A percentile compares a stretch with the other conserved stretches of the same genome.
Conservation (phyloP, 139 green algal genomes). For the Volvox reticuliferus region DNA sequence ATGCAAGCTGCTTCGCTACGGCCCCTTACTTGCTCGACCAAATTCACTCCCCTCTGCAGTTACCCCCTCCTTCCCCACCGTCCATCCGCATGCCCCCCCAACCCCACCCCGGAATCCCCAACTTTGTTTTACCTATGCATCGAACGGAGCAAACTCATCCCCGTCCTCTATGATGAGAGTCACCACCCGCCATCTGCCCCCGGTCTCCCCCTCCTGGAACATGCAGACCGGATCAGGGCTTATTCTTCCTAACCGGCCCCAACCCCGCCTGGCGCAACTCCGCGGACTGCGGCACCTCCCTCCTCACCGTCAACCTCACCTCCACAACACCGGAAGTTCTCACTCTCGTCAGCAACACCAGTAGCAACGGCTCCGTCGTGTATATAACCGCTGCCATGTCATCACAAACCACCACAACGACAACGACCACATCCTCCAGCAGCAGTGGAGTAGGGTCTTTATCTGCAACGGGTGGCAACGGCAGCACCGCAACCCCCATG, state of each 20-base stretch:
- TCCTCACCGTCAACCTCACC: neutral
- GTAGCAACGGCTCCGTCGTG: too few relatives aligned
- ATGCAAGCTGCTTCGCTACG: too few relatives aligned
- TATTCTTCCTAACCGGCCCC: conserved; percentile 38
- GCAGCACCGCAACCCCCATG: neutral
- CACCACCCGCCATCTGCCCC: neutral
- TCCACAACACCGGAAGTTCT: neutral
- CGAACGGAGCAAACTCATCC: neutral
- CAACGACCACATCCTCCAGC: neutral
- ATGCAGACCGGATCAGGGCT: neutral
- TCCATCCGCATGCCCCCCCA: too few relatives aligned
- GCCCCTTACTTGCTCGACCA: too few relatives aligned
- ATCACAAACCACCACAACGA: too few relatives aligned
- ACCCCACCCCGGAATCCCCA: too few relatives aligned
- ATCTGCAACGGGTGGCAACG: neutral
- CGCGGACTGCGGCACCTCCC: conserved; percentile 31
- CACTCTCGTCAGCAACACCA: too few relatives aligned
- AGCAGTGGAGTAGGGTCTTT: neutral
- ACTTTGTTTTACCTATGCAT: too few relatives aligned
- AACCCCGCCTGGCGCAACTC: conserved; percentile 58
- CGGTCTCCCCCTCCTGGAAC: neutral
- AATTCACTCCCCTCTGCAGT: too few relatives aligned
- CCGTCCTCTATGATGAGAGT: neutral
- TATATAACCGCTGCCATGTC: too few relatives aligned
- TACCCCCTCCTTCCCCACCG: too few relatives aligned